Base-by-base conservation (phyloP, 2,329 filamentous ascomycete genomes). In the Helminthosporium solani region DNA sequence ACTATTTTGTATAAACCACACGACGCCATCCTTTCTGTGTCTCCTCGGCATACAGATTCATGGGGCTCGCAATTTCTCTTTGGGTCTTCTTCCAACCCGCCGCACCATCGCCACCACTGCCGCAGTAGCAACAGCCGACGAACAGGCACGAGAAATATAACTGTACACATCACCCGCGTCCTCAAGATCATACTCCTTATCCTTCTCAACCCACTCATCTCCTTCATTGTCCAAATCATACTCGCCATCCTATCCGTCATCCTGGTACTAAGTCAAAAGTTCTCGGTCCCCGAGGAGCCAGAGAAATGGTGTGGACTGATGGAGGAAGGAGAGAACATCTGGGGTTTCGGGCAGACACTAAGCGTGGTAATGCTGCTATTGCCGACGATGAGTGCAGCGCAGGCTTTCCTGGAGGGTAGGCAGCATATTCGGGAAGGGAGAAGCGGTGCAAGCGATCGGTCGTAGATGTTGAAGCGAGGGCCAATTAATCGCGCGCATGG, bases 341-440 rank as follows among this genome's bases (percentile, higher is more conserved):
- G 62, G 62, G 60, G 61, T 3, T 66, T 66, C 39, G 58, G 63
- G 5, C 61, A 66, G 47, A 67, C 61, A 16, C 33, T 67, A 48
- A 63, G 58, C 47, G 56, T 64, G 19, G 57, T 58, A 2, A 64
- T 67, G 59, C 42, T 65, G 39, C 30, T 64, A 27, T 21, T 64
- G 7, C 63, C 61, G 1, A 56, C 54, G 7, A 53, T 66, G 47
- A 58, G 54, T 23, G 62, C 61, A 3, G 31, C 49, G 9, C 58
- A 66, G 38, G 58, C 56, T 16, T 66, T 61, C 49, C 40, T 66
- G 2, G 61, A 67, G 42, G 61, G 57, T 1, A 52, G 56, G 31
- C 57, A 63, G 31, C 50, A 61, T 42, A 62, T 67, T 19, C 42
- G 44, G 15, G 41, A 49, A 15, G 44, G 50, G 2, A 11, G 27